These are phyloP conservation scores for Nemania bipapillata DNA, from an alignment of 2,329 filamentous ascomycete species.

Conservation along the genomic window DNA sequence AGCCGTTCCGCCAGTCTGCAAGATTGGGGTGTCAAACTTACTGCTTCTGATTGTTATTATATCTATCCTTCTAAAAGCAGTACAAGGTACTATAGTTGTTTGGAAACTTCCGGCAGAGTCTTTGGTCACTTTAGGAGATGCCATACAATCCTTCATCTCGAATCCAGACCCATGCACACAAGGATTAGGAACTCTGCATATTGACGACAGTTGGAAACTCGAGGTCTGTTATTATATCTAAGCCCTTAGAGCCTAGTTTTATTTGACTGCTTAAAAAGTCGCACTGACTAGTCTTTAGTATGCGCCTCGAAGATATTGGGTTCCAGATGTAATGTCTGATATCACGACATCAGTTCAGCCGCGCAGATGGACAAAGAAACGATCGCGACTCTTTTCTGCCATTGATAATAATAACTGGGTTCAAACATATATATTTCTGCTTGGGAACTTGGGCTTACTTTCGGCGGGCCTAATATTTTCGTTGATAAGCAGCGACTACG, in stretches of 20 bases:
- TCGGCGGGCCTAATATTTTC: background rate
- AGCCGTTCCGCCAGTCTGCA: background rate
- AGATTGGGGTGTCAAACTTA: background rate
- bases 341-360: background rate
- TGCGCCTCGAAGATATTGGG: background rate
- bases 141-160: conserved; percentile 20
- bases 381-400: background rate
- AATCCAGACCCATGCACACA: background rate
- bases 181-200: background rate
- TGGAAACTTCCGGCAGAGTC: background rate
- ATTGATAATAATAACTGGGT: background rate
- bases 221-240: background rate
- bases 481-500: background rate
- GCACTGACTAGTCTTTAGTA: background rate
- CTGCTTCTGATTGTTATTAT: background rate
- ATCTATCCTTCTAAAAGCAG: conserved; percentile 1
- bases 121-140: conserved; percentile 17
- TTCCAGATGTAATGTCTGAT: background rate
- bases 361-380: background rate
- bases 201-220: background rate
- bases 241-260: no score
- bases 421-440: background rate
- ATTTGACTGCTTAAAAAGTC: background rate
- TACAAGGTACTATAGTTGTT: background rate
- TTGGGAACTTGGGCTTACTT: background rate